Evolutionary conservation across 1,284 basidiomycete species (phyloP), one percentile per base, ranked within the genome.

Genomic region (Tremellales sp.): DNA sequence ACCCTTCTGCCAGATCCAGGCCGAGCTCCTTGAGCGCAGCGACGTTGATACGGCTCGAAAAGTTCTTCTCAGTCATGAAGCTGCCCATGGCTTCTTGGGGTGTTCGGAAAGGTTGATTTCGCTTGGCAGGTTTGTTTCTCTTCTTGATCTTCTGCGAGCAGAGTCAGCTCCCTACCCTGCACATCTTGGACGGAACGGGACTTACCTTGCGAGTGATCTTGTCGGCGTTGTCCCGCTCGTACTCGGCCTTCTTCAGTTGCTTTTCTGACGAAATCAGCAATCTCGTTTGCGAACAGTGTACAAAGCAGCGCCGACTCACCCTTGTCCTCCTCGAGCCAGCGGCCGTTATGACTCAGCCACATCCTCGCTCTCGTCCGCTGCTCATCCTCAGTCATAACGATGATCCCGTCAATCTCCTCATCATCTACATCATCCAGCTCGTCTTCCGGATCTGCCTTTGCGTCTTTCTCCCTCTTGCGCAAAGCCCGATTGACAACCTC

Each of bases 291-390:
- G 19, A 22, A 7, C 5, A 15, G 5, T 21, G 11, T 22, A 7
- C 21, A 10, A 15, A 3, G 21, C 35, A 45, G 37, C 27, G 29
- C 22, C 13, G 39, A 78, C 83, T 71, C 65, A 89, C 88, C 83
- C 53, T 89, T 89, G 40, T 93, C 78, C 26, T 87, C 84, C 69
- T 96, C 89, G 44, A 98, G 76, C 76, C 96, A 98, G 47, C 96
- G 91, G 58, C 82, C 83, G 74, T 98, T 98, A 68, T 92, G 80
- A 74, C 94, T 91, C 54, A 97, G 88, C 96, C 96, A 98, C 17
- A 98, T 84, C 23, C 92, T 84, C 65, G 94, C 91, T 70, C 93
- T 96, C 65, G 91, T 81, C 67, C 81, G 83, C 5, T 89, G 85
- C 72, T 97, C 94, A 23, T 89, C 87, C 41, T 88, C 84, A 11